Evolutionary conservation across 371 early-diverging fungal genomes (phyloP).

Genomic region (Fennellomyces sp.): DNA sequence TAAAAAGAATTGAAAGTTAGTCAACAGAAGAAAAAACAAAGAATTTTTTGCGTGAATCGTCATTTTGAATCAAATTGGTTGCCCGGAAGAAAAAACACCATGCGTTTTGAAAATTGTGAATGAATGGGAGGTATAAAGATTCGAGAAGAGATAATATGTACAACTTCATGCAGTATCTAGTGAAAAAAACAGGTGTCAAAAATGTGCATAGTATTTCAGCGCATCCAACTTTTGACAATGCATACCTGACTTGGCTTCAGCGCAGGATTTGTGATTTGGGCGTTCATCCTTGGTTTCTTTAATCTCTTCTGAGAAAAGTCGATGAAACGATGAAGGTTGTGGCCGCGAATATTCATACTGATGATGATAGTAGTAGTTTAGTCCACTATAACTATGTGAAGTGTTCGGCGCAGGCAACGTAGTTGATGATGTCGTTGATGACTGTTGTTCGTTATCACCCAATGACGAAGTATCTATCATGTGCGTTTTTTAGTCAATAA

Average conservation of each 20-base stretch:
- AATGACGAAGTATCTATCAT: not conserved
- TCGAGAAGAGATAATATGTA: too few relatives aligned
- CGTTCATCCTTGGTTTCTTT: not conserved
- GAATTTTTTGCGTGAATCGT: too few relatives aligned
- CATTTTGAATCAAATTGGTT: too few relatives aligned
- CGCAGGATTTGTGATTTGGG: not conserved
- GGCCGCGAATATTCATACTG: not conserved
- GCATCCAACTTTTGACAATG: too few relatives aligned
- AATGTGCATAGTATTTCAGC: too few relatives aligned
- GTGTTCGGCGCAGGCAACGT: not conserved
- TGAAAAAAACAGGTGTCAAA: too few relatives aligned
- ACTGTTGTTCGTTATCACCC: not conserved
- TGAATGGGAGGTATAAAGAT: too few relatives aligned
- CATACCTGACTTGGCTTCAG: not conserved
- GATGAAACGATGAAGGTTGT: not conserved
- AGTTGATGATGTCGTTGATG: not conserved
- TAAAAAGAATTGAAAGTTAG: too few relatives aligned
- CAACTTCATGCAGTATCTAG: too few relatives aligned
- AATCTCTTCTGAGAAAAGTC: not conserved
- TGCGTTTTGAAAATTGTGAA: too few relatives aligned
- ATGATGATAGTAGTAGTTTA: slow-evolving; percentile 2
- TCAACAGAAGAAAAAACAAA: too few relatives aligned
- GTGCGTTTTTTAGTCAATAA: not conserved
- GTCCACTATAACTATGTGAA: not conserved
- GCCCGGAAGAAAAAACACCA: too few relatives aligned